Conservation (phyloP, 2,329 filamentous ascomycete species). For the Colletotrichum eleusines region DNA sequence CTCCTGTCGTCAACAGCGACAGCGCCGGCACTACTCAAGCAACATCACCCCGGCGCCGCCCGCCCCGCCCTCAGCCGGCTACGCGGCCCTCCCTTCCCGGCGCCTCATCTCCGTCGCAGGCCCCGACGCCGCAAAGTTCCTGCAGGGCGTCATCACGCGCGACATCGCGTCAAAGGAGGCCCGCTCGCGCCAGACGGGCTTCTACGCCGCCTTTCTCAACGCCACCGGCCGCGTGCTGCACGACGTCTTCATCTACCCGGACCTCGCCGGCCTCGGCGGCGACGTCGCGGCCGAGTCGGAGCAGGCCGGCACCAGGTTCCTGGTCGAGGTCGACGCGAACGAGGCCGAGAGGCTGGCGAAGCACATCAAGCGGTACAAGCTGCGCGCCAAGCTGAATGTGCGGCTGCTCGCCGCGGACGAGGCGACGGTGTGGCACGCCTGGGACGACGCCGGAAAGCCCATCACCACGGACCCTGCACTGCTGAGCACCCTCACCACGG, state of each 20-base stretch:
- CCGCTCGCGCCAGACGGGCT: conserved; percentile 60
- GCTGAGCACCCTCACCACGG: conserved; percentile 56
- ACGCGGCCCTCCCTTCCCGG: conserved; percentile 76
- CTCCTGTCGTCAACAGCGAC: conserved; percentile 48
- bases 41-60: conserved; percentile 52
- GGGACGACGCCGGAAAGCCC: conserved; percentile 64
- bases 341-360: conserved; percentile 73
- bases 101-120: conserved; percentile 84
- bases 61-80: conserved; percentile 59
- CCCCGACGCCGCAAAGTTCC: conserved; percentile 82
- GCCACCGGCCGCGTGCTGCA: conserved; percentile 86
- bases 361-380: conserved; percentile 87
- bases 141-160: conserved; percentile 89
- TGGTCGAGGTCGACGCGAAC: conserved; percentile 84
- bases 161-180: conserved; percentile 63
- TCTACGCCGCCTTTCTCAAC: conserved; percentile 88
- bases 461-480: conserved; percentile 24
- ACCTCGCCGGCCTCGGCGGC: conserved; percentile 51
- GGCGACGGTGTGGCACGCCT: conserved; percentile 77
- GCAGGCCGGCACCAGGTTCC: conserved; percentile 54
- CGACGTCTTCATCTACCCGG: conserved; percentile 90
- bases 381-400: conserved; percentile 82
- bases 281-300: conserved; percentile 43
- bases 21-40: conserved; percentile 47
- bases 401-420: conserved; percentile 75